These are phyloP conservation scores for Heliosperma pusillum DNA, from an alignment of 148 eudicot species.

Conservation along the genomic window DNA sequence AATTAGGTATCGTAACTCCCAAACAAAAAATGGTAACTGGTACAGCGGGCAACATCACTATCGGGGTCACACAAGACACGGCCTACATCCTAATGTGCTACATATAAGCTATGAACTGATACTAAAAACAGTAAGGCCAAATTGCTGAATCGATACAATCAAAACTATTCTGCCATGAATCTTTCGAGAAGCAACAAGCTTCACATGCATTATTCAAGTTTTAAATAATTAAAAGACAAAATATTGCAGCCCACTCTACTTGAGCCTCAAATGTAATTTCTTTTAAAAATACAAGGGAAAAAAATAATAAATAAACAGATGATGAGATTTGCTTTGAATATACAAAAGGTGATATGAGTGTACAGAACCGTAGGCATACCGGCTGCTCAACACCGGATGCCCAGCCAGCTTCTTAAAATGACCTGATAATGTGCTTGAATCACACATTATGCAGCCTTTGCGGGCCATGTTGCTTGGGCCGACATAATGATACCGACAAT, in stretches of 20 bases:
- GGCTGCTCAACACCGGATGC: slow-evolving; percentile 24
- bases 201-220: background rate
- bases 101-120: too few species aligned
- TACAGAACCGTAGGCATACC: slow-evolving; percentile 22
- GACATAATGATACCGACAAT: slow-evolving; percentile 99
- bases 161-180: too few species aligned
- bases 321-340: background rate
- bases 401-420: slow-evolving; percentile 10
- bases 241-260: background rate
- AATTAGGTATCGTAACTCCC: too few species aligned
- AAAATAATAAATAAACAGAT: background rate
- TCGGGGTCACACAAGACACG: too few species aligned
- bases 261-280: background rate
- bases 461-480: slow-evolving; percentile 98
- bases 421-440: background rate
- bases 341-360: background rate
- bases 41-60: too few species aligned
- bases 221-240: too few species aligned
- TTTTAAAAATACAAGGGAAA: too few species aligned
- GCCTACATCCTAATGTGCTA: too few species aligned
- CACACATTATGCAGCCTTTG: slow-evolving; percentile 29
- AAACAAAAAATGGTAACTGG: too few species aligned
- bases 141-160: too few species aligned
- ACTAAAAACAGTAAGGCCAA: too few species aligned
- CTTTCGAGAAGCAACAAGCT: background rate